These are phyloP conservation scores for Biancaea sappan DNA, from an alignment of 306 rosid species.

Conservation along the genomic window DNA sequence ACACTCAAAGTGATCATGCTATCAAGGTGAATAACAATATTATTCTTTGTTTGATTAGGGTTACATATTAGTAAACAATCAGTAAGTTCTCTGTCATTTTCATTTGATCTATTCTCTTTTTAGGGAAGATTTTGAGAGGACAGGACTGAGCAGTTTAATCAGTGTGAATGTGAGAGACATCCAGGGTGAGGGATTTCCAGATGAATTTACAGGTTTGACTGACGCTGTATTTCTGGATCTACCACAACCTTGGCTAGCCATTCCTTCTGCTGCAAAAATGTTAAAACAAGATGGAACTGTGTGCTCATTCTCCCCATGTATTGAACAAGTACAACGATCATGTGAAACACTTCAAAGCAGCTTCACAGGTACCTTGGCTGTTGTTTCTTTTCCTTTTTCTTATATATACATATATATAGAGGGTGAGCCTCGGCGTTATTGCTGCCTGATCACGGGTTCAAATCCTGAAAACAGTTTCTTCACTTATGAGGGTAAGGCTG, in stretches of 20 bases:
- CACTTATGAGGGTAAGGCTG: too few species aligned
- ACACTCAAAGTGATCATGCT: neutral
- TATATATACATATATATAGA: too few species aligned
- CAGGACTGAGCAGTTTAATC: constrained; percentile 68
- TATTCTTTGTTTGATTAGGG: neutral
- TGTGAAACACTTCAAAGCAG: constrained; percentile 63
- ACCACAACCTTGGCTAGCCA: constrained; percentile 91
- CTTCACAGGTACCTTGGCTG: constrained; percentile 68
- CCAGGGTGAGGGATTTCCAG: constrained; percentile 90
- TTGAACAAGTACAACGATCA: constrained; percentile 80
- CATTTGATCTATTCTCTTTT: constrained; percentile 14
- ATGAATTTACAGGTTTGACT: constrained; percentile 55
- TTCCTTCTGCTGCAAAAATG: constrained; percentile 77
- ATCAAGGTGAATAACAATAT: neutral
- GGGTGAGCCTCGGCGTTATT: too few species aligned
- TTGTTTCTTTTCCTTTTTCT: constrained; percentile 5
- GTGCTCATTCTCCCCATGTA: constrained; percentile 79
- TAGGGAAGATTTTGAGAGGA: constrained; percentile 89
- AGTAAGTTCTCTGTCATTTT: constrained; percentile 3
- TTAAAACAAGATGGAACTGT: constrained; percentile 68
- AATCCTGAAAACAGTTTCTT: too few species aligned
- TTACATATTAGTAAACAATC: neutral
- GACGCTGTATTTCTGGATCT: constrained; percentile 85
- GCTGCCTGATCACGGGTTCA: too few species aligned
- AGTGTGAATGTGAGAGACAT: constrained; percentile 80